A percentile compares a stretch with the other conserved stretches of the same genome.
These are phyloP conservation scores for Flaveria robusta DNA, from an alignment of 129 eudicot species.

Conservation along the genomic window DNA sequence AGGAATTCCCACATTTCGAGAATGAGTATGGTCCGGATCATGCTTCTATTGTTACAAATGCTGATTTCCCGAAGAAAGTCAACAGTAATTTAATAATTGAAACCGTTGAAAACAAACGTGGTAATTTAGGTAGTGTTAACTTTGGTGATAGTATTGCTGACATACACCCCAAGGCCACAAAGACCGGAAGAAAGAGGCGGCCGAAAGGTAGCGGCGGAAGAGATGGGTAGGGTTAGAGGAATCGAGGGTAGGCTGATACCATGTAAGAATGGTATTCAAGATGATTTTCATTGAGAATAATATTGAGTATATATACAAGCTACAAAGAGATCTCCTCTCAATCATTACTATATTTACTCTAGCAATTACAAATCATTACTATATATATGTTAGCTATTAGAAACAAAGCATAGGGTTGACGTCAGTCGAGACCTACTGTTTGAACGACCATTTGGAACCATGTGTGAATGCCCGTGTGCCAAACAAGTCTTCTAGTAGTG, in stretches of 20 bases:
- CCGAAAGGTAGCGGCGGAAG: no score
- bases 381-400: no score
- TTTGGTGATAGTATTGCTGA: slow-evolving; percentile 34
- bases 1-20: slow-evolving; percentile 44
- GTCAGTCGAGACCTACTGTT: slow-evolving; percentile 39
- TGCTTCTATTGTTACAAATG: slow-evolving; percentile 43
- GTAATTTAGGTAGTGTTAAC: slow-evolving; percentile 36
- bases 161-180: slow-evolving; percentile 34
- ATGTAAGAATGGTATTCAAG: no score
- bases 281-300: no score
- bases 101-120: slow-evolving; percentile 30
- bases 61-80: slow-evolving; percentile 45
- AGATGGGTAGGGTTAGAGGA: no score
- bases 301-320: no score
- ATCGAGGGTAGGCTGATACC: no score
- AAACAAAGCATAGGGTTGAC: slow-evolving; percentile 38
- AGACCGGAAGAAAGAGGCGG: no score
- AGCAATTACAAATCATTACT: no score
- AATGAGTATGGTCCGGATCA: slow-evolving; percentile 46
- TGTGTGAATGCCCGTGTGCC: slow-evolving; percentile 51
- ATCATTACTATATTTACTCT: no score
- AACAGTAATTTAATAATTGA: slow-evolving; percentile 34
- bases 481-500: slow-evolving; percentile 57
- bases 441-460: slow-evolving; percentile 42
- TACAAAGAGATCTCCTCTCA: no score